Percentiles rank a stretch among this genome's conserved stretches.
These are phyloP conservation scores for Trichoderma endophyticum DNA, from an alignment of 2,329 filamentous ascomycete species.

Conservation along the genomic window DNA sequence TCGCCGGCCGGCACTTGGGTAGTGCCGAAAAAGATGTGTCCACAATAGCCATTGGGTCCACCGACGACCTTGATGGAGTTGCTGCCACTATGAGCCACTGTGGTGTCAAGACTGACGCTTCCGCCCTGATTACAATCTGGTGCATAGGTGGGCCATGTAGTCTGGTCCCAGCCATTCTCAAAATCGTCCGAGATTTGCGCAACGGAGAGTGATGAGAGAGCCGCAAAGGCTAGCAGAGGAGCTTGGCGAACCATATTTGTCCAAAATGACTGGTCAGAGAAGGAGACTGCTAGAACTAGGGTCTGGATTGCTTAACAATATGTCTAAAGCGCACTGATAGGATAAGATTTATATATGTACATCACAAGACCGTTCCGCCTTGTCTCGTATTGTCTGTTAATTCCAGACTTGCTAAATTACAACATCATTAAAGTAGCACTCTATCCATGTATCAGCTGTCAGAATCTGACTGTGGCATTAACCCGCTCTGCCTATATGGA, in stretches of 20 bases:
- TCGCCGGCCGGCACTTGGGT: conserved; percentile 5
- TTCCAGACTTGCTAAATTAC: conserved; percentile 1
- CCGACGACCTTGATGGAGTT: conserved; percentile 14
- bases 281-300: not conserved
- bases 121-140: conserved; percentile 11
- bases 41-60: conserved; percentile 13
- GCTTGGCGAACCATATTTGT: not conserved
- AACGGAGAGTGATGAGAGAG: not conserved
- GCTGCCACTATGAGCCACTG: conserved; percentile 11
- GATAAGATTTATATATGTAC: not conserved
- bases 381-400: not conserved
- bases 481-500: conserved; percentile 3
- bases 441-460: not conserved
- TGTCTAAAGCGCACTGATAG: not conserved
- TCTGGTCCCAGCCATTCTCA: conserved; percentile 9
- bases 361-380: not conserved
- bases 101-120: conserved; percentile 10
- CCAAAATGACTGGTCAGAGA: not conserved
- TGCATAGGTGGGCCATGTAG: not conserved
- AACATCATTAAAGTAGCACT: not conserved
- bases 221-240: conserved; percentile 1
- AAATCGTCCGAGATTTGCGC: conserved; percentile 12
- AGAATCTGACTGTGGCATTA: not conserved
- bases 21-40: conserved; percentile 16
- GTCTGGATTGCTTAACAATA: not conserved